Evolutionary conservation across 2,329 filamentous ascomycete species (phyloP), one percentile per base, ranked within the genome.

Genomic region (Aspergillus proliferans): DNA sequence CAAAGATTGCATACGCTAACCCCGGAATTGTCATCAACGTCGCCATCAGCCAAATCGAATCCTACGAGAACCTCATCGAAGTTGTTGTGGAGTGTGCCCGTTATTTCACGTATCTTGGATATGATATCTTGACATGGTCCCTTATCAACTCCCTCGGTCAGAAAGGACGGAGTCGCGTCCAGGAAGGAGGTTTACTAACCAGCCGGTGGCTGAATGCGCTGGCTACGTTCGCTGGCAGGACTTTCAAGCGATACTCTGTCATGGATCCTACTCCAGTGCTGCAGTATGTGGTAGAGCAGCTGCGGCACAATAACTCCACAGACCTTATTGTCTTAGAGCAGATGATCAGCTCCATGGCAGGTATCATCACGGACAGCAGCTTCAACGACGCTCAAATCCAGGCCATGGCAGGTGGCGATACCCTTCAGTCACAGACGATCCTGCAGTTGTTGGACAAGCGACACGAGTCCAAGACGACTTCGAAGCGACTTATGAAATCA

Each of bases 41-140:
- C 49, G 89, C 91, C 6, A 82, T 98, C 50, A 85, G 85, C 53
- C 91, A 96, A 67, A 88, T 96, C 51, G 91, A 98, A 68, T 85
- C 87, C 0, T 98, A 98, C 66, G 87, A 87, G 64, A 98, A 97
- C 64, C 79, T 98, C 52, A 95, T 95, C 49, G 88, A 95, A 53
- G 88, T 89, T 4, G 88, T 98, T 52, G 91, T 97, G 12, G 90
- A 96, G 65, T 96, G 91, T 62, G 90, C 88, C 36, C 86, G 88
- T 60, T 96, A 96, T 66, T 96, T 97, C 59, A 95, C 92, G 1
- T 84, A 88, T 47, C 74, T 98, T 34, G 92, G 88, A 0, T 95
- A 95, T 65, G 93, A 98, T 67, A 88, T 95, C 28, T 76, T 98
- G 41, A 87, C 89, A 3, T 98, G 92, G 90, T 88, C 89, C 18